phyloP scores from a whole-genome alignment of 2,329 filamentous ascomycete species.

The Bertia moriformis region DNA sequence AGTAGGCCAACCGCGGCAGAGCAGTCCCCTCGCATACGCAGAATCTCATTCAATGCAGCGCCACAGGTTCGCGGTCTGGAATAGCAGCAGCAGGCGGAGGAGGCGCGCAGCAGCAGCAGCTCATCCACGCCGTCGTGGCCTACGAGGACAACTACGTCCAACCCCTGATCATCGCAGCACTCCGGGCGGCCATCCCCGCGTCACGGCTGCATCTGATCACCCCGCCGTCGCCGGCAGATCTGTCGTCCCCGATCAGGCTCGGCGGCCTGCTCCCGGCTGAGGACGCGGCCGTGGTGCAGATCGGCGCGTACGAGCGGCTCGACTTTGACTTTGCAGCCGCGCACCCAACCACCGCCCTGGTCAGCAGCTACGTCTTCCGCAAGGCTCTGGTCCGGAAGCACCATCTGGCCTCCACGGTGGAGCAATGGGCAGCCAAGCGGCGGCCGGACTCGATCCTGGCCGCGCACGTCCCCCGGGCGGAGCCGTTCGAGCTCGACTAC shows the following conservation, averaged over 20 bases:
- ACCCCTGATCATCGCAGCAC: slow-evolving; percentile 63
- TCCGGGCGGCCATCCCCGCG: slow-evolving; percentile 44
- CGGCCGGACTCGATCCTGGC: slow-evolving; percentile 50
- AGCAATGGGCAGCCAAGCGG: slow-evolving; percentile 68
- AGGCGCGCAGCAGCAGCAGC: slow-evolving; percentile 16
- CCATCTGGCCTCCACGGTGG: slow-evolving; percentile 71
- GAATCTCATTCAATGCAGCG: no score
- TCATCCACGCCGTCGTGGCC: slow-evolving; percentile 59
- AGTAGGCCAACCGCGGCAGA: no score
- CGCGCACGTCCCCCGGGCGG: slow-evolving; percentile 59
- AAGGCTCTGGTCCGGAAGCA: slow-evolving; percentile 96
- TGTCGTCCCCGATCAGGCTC: slow-evolving; percentile 18
- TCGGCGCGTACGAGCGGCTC: slow-evolving; percentile 72
- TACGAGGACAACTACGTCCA: slow-evolving; percentile 87
- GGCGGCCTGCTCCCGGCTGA: slow-evolving; percentile 16
- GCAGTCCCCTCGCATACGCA: no score
- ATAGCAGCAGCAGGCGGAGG: slow-evolving; percentile 8
- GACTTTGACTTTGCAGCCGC: slow-evolving; percentile 64
- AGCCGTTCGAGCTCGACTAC: slow-evolving; percentile 89
- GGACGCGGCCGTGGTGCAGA: slow-evolving; percentile 50
- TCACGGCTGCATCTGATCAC: slow-evolving; percentile 38
- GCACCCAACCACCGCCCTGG: slow-evolving; percentile 45
- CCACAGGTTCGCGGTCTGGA: no score
- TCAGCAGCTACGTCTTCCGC: slow-evolving; percentile 87
- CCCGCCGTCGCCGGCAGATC: no score